phyloP scores from a whole-genome alignment of 2,329 filamentous ascomycete genomes.

The Pseudogymnoascus pannorum region DNA sequence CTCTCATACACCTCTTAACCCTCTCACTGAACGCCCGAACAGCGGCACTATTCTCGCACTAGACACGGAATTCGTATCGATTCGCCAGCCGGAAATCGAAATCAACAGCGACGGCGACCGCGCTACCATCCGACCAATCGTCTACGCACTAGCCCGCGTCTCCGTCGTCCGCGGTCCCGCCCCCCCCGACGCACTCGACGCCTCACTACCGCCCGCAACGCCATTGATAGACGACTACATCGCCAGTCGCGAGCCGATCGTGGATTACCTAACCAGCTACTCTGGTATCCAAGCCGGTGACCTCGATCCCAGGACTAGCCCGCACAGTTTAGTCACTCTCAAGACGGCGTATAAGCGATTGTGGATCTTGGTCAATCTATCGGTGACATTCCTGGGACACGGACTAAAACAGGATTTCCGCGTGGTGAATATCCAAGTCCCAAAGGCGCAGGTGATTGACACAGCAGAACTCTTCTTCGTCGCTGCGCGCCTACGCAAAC shows the following conservation, averaged over 20 bases:
- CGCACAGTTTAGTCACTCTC: conserved; percentile 75
- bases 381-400: conserved; percentile 89
- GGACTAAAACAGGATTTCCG: conserved; percentile 93
- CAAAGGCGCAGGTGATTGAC: conserved; percentile 83
- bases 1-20: conserved; percentile 41
- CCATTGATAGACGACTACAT: conserved; percentile 99
- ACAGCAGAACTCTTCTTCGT: conserved; percentile 90
- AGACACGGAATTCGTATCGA: conserved; percentile 91
- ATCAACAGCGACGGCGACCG: conserved; percentile 91
- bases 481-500: conserved; percentile 69
- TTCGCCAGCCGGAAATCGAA: conserved; percentile 89
- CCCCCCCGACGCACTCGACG: conserved; percentile 22
- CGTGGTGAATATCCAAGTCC: conserved; percentile 95
- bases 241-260: conserved; percentile 78
- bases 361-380: conserved; percentile 91
- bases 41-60: conserved; percentile 75
- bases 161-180: conserved; percentile 70
- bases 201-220: conserved; percentile 67
- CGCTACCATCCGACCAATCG: conserved; percentile 84
- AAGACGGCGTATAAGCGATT: conserved; percentile 97
- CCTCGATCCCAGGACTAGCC: conserved; percentile 68
- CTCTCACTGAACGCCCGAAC: conserved; percentile 53
- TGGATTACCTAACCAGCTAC: conserved; percentile 91
- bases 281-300: conserved; percentile 86
- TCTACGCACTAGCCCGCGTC: conserved; percentile 85